phyloP scores from a whole-genome alignment of 768 basidiomycete genomes.

The Podaxis sp. region DNA sequence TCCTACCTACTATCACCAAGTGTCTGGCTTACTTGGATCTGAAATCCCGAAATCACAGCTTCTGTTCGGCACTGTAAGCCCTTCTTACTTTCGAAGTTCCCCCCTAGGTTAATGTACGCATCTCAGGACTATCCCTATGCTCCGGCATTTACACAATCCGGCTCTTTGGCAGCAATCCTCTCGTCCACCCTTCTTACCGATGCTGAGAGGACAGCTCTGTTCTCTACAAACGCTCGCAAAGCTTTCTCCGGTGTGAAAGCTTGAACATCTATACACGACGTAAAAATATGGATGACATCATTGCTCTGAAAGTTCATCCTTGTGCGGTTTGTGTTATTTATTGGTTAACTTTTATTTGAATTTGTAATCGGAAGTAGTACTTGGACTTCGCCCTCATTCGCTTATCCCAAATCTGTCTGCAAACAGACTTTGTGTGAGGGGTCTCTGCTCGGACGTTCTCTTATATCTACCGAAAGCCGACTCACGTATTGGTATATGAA shows the following conservation, averaged over 20 bases:
- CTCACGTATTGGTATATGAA: too few species aligned
- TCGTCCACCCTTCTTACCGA: slow-evolving; percentile 21
- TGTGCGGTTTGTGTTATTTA: neutral
- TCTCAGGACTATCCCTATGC: slow-evolving; percentile 30
- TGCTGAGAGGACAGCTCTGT: slow-evolving; percentile 20
- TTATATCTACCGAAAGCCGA: too few species aligned
- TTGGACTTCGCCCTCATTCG: neutral
- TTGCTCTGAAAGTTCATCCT: neutral
- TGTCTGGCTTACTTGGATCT: slow-evolving; percentile 29
- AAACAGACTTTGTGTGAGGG: neutral
- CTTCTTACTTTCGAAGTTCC: neutral
- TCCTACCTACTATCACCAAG: slow-evolving; percentile 34
- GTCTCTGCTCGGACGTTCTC: too few species aligned
- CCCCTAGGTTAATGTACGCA: neutral
- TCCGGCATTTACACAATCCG: slow-evolving; percentile 21
- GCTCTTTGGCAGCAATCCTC: slow-evolving; percentile 20
- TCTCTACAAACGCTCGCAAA: slow-evolving; percentile 19
- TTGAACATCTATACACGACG: neutral
- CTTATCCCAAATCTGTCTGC: neutral
- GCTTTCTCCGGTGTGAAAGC: slow-evolving; percentile 11
- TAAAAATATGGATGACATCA: neutral
- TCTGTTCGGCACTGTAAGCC: slow-evolving; percentile 33
- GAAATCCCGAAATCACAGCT: slow-evolving; percentile 30
- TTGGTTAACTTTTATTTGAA: neutral
- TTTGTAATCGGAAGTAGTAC: neutral